Evolutionary conservation across 768 basidiomycete genomes (phyloP), one percentile per base, ranked within the genome.

Genomic region (Agrocybe chaxingu): DNA sequence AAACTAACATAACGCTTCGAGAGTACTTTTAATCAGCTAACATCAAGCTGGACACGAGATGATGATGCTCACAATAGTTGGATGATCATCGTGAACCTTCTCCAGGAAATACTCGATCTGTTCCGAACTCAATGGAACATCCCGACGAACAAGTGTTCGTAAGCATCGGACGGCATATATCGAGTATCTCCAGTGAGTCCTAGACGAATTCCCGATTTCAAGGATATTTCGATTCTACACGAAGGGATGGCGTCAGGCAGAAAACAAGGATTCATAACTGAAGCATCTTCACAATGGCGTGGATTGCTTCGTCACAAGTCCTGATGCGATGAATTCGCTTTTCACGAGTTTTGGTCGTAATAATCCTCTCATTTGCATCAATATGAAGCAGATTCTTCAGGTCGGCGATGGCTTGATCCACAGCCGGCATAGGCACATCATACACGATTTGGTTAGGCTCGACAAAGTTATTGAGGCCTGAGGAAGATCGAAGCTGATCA

Each of bases 121-220:
- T 11, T 69, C 63, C 0, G 75, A 54, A 19, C 71, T 71, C 48
- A 78, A 64, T 9, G 84, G 78, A 1, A 60, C 61, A 63, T 93
- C 90, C 1, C 81, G 79, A 13, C 89, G 74, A 42, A 90, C 72
- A 10, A 92, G 68, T 3, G 87, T 80, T 24, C 87, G 77, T 11
- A 92, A 70, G 60, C 80, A 80, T 48, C 86, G 75, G 29, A 84
- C 72, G 8, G 88, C 87, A 34, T 82, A 80, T 37, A 90, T 85
- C 5, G 74, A 70, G 62, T 93, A 93, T 48, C 82, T 78, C 90
- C 90, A 92, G 61, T 93, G 90, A 4, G 86, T 91, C 11, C 71
- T 66, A 3, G 77, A 57, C 24, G 81, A 79, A 16, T 79, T 73
- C 1, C 80, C 88, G 34, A 89, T 74, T 29, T 77, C 72, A 31